Evolutionary conservation across 1,139 yeast genomes (phyloP), one percentile per base, ranked within the genome.

Genomic region (Kurtzmaniella quercitrusa): DNA sequence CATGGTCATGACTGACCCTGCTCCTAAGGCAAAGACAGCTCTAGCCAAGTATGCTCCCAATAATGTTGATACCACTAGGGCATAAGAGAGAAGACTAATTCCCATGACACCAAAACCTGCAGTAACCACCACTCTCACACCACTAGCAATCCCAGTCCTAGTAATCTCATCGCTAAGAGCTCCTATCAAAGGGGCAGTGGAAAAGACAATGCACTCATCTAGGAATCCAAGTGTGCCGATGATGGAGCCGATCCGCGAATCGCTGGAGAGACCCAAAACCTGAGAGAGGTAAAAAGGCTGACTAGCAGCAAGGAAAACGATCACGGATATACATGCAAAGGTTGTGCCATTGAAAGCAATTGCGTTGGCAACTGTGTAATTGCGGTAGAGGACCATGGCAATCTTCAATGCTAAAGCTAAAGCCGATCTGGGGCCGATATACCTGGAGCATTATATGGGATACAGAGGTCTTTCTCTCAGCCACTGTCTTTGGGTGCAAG

Each of bases 281-380:
- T 81, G 82, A 4, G 79, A 70, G 34, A 84, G 65, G 56, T 76
- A 81, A 56, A 82, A 83, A 3, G 90, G 81, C 62, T 83, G 90
- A 1, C 88, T 77, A 5, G 88, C 74, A 29, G 82, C 71, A 42
- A 83, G 60, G 55, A 83, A 84, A n/a, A 84, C 89, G 39, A 81
- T 79, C 43, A 81, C 67, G 2, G 87, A 69, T 27, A 84, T 76
- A 40, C 81, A 70, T 29, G 74, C 71, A 54, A 81, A 79, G 44
- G 72, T 75, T 2, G 71, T 52, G 16, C 54, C 49, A 39, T 58
- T 59, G 47, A 64, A 60, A 11, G 62, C 61, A 15, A 55, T 16
- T 10, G 61, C 52, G 44, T 63, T 61, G 17, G 45, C 14, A n/a
- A 48, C 40, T 11, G 54, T 44, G 39, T 57, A 58, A 31, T 54